Base-by-base conservation (phyloP, 1,284 basidiomycete species). In the Rhizoctonia solani region DNA sequence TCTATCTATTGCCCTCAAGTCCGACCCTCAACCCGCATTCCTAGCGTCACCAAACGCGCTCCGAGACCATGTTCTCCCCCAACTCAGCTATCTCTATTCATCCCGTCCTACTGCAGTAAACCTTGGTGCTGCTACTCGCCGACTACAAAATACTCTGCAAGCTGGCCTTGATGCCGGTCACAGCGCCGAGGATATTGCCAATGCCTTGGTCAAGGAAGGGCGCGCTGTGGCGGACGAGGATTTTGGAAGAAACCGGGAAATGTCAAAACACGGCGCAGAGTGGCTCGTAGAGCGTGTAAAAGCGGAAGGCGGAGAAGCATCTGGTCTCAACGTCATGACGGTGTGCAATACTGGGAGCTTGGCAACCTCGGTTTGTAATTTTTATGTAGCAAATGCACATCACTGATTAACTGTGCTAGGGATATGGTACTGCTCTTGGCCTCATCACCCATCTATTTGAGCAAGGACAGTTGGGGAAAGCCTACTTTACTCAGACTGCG, bases 271-370 rank as follows among this genome's bases (percentile, higher is more conserved):
- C 75, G 93, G 93, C 25, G 92, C 89, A 2, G 87, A 91, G 52
- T 96, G 94, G 94, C 80, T 96, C 30, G 76, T 88, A 47, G 77
- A 85, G 44, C 80, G 81, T 68, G 81, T 85, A 13, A 80, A 81
- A 70, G 74, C 77, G 47, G 74, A 74, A 44, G 75, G 75, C 23
- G 69, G 71, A 34, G 59, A 78, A 74, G 81, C 81, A 59, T 78
- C 79, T 69, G 79, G 77, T 61, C 76, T 95, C 67, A 92, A 92
- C 74, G 84, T 95, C 27, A 80, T 96, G 76, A 96, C 93, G 3
- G 92, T 96, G n/a, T 97, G 94, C 81, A 97, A 97, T 77, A 96
- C 94, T 19, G 94, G 94, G 19, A 92, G 90, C 27, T 81, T 97
- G 69, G 94, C 94, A 1, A 96, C 93, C 19, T 94, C 92, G 42